A percentile compares a stretch with the other conserved stretches of the same genome.
These are phyloP conservation scores for Lanmaoa rubissima DNA, from an alignment of 768 basidiomycete species.

Conservation along the genomic window DNA sequence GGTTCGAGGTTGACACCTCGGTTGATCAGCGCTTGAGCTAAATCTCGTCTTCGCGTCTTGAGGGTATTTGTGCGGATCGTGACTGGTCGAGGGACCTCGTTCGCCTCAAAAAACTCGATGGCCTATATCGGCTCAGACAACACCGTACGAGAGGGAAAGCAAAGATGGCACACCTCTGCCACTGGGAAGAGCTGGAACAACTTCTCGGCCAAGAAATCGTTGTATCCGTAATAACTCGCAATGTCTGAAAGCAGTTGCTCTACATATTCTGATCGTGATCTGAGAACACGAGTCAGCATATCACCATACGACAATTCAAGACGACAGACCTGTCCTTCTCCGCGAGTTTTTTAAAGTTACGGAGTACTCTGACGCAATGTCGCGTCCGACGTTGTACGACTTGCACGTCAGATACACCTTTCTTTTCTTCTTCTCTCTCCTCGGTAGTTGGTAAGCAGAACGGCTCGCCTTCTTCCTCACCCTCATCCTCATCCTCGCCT, in stretches of 20 bases:
- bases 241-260: constrained; percentile 88
- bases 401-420: constrained; percentile 66
- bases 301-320: constrained; percentile 2
- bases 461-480: constrained; percentile 33
- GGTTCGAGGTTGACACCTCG: constrained; percentile 97
- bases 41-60: constrained; percentile 87
- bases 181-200: constrained; percentile 92
- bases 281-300: constrained; percentile 32
- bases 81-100: constrained; percentile 92
- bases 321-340: constrained; percentile 56
- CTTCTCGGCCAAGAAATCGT: constrained; percentile 92
- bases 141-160: background rate
- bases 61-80: constrained; percentile 98
- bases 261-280: constrained; percentile 86
- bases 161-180: constrained; percentile 62
- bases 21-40: constrained; percentile 91
- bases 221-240: constrained; percentile 96
- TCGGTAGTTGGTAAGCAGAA: constrained; percentile 70
- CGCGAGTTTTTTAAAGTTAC: constrained; percentile 67
- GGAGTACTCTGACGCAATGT: constrained; percentile 68
- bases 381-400: constrained; percentile 79
- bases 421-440: constrained; percentile 73
- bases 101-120: constrained; percentile 97
- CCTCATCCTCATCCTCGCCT: constrained; percentile 35
- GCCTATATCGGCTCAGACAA: constrained; percentile 50